phyloP scores from a whole-genome alignment of 1,284 basidiomycete genomes.

The Peniophora sp. region DNA sequence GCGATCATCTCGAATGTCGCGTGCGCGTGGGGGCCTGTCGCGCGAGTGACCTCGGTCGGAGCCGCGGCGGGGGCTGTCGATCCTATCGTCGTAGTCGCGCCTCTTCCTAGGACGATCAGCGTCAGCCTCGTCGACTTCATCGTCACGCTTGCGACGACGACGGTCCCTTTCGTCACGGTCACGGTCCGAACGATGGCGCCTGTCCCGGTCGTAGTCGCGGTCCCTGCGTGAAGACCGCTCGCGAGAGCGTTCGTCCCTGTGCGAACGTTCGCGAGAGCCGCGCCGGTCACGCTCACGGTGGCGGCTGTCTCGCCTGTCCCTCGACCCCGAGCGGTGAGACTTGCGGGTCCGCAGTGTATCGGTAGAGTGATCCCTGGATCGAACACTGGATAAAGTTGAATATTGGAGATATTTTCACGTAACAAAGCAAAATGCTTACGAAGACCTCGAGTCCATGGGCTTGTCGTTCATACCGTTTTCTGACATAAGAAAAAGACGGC shows the following conservation, averaged over 20 bases:
- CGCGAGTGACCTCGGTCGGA: slow-evolving; percentile 46
- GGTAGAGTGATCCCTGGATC: slow-evolving; percentile 62
- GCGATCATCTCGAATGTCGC: slow-evolving; percentile 52
- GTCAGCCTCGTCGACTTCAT: slow-evolving; percentile 41
- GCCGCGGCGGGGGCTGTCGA: slow-evolving; percentile 47
- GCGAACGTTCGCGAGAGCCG: slow-evolving; percentile 24
- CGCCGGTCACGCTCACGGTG: slow-evolving; percentile 46
- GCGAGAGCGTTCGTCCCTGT: slow-evolving; percentile 32
- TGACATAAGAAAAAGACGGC: slow-evolving; percentile 7
- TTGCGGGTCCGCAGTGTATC: slow-evolving; percentile 64
- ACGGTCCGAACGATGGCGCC: slow-evolving; percentile 14
- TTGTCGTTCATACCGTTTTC: slow-evolving; percentile 10
- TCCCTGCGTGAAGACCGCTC: slow-evolving; percentile 29
- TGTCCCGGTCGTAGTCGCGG: slow-evolving; percentile 16
- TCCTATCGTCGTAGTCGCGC: slow-evolving; percentile 38
- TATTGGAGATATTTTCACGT: neutral
- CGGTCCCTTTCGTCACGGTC: slow-evolving; percentile 29
- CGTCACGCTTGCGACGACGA: slow-evolving; percentile 49
- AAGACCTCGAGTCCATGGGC: slow-evolving; percentile 8
- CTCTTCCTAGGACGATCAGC: slow-evolving; percentile 53
- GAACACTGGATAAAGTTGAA: slow-evolving; percentile 6
- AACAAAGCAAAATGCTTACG: slow-evolving; percentile 6
- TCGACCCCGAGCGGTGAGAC: slow-evolving; percentile 64
- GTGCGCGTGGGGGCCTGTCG: slow-evolving; percentile 34
- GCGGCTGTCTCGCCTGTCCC: slow-evolving; percentile 37